Evolutionary conservation across 148 eudicot genomes (phyloP).

Genomic region (Amaranthus hypochondriacus): DNA sequence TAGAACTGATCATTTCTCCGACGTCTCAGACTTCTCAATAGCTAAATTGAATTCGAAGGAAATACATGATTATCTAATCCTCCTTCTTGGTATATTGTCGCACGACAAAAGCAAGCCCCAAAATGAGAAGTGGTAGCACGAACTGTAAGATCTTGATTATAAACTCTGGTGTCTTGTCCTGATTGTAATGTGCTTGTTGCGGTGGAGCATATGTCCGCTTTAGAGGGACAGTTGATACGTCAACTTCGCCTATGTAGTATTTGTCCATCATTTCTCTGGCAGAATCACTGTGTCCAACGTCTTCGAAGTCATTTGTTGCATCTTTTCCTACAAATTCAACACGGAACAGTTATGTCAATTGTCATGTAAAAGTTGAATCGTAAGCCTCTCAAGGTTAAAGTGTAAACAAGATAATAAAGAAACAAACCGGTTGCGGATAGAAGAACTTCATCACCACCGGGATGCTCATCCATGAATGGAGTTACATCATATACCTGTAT

Average conservation of each 20-base stretch:
- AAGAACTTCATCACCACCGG: constrained; percentile 93
- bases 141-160: constrained; percentile 69
- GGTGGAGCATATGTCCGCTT: constrained; percentile 53
- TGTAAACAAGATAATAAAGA: not conserved
- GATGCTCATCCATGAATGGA: constrained; percentile 93
- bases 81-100: constrained; percentile 72
- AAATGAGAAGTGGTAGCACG: constrained; percentile 60
- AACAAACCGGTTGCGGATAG: constrained; percentile 77
- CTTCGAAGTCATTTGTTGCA: constrained; percentile 82
- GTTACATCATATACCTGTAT: constrained; percentile 87
- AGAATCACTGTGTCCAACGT: constrained; percentile 71
- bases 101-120: constrained; percentile 67
- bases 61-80: constrained; percentile 31
- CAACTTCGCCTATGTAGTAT: constrained; percentile 66
- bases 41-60: constrained; percentile 12
- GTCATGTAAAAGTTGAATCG: not conserved
- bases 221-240: constrained; percentile 47
- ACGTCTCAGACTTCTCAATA: not conserved
- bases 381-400: not conserved
- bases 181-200: constrained; percentile 49
- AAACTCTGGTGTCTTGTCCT: constrained; percentile 49
- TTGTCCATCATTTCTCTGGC: constrained; percentile 67
- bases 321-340: constrained; percentile 56
- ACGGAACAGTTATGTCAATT: not conserved
- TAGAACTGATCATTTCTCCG: constrained; percentile 4